These are phyloP conservation scores for Penicillium cataractarum DNA, from an alignment of 495 filamentous ascomycete species.

Conservation along the genomic window DNA sequence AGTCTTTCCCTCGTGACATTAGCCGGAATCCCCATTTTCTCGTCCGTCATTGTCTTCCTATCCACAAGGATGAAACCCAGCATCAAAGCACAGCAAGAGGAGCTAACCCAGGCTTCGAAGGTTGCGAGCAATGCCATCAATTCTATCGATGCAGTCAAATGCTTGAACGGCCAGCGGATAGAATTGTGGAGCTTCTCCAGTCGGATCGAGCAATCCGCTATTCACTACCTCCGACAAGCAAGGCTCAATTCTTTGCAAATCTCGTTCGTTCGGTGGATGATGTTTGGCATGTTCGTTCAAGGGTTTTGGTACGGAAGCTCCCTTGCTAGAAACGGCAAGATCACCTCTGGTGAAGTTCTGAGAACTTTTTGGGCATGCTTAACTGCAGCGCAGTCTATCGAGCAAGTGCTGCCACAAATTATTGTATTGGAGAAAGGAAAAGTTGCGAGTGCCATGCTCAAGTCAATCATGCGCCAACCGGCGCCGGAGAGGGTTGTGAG, in stretches of 20 bases:
- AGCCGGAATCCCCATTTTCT: conserved; percentile 70
- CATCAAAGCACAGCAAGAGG: conserved; percentile 68
- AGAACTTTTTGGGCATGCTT: conserved; percentile 86
- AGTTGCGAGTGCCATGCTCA: conserved; percentile 67
- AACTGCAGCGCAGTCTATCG: conserved; percentile 72
- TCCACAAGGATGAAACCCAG: conserved; percentile 63
- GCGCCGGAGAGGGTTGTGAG: conserved; percentile 25
- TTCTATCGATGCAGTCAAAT: conserved; percentile 86
- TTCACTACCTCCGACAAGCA: conserved; percentile 69
- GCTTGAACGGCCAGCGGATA: conserved; percentile 74
- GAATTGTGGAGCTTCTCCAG: conserved; percentile 68
- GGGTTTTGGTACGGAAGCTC: conserved; percentile 88
- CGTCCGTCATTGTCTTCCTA: conserved; percentile 58
- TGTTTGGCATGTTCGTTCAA: conserved; percentile 80
- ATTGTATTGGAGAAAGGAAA: conserved; percentile 79
- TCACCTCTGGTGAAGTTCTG: conserved; percentile 70
- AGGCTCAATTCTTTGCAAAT: conserved; percentile 69
- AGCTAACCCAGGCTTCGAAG: conserved; percentile 74
- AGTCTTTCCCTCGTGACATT: conserved; percentile 83
- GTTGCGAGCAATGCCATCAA: conserved; percentile 67
- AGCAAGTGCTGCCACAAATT: conserved; percentile 73
- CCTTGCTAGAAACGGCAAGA: conserved; percentile 58
- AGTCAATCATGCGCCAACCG: conserved; percentile 41
- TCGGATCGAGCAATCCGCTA: conserved; percentile 61
- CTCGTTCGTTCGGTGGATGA: conserved; percentile 71